Base-by-base conservation (phyloP, 345 rosid genomes). In the Psidium friedrichsthalianum region DNA sequence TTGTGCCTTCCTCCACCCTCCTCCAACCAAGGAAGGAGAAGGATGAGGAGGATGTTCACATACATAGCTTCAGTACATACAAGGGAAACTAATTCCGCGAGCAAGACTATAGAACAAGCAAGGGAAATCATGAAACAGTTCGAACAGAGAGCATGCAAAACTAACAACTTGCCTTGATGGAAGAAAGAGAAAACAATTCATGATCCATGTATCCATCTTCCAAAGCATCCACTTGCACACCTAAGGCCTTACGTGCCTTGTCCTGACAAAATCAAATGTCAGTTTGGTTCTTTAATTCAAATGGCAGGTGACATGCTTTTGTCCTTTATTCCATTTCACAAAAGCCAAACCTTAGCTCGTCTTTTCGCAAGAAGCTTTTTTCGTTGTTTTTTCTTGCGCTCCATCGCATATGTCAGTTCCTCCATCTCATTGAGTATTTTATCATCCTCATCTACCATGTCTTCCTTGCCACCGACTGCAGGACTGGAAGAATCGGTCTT, bases 391-490 rank as follows among this genome's bases (percentile, higher is more conserved):
- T 95, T 97, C 92, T 90, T 95, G 83, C 88, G 93, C 49, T 95
- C 99, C 90, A 89, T 91, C 84, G 96, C 93, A 90, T 90, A 85
- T 22, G 94, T 92, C 87, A 97, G 86, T 89, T 97, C 98, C 86
- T 96, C 99, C 96, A 97, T 93, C 91, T 97, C 99, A 90, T 95
- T 94, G 58, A 97, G 96, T 82, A 95, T 88, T 87, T 85, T 96
- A 89, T 96, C 98, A 89, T 97, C 99, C 54, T 91, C 97, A 85
- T 94, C 94, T 87, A 90, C 94, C 82, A 91, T 92, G 57, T 85
- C 90, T 57, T 93, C 92, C 56, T 87, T 90, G 59, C 84, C 86
- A 74, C 80, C 91, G 24, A 89, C 92, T 78, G 87, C 86, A 25
- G 87, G 89, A 84, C 86, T 85, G 61, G 88, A 53, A 61, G 93